Conservation (phyloP, 1,284 basidiomycete genomes). For the Macrocystidia cucumis region DNA sequence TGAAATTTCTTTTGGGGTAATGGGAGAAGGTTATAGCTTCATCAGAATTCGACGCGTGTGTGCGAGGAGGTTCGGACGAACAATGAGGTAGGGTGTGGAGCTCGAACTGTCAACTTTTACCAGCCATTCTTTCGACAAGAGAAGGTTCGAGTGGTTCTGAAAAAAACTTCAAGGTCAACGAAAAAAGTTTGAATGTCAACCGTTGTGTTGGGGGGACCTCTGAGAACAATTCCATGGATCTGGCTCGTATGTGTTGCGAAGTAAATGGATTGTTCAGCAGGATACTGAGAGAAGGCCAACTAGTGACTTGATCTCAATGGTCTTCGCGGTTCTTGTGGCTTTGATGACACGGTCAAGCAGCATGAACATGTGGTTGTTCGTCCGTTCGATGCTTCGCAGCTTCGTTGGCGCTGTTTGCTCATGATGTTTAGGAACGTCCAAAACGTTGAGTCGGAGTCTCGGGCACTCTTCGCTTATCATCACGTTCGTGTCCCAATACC, state of each 20-base stretch:
- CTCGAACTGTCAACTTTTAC: constrained; percentile 50
- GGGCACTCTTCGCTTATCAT: neutral
- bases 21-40: too few species aligned
- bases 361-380: neutral
- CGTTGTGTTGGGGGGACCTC: constrained; percentile 32
- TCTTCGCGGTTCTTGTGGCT: neutral
- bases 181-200: constrained; percentile 3
- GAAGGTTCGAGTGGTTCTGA: constrained; percentile 47
- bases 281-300: neutral
- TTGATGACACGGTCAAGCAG: neutral
- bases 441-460: neutral
- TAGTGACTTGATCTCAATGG: neutral
- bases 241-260: neutral
- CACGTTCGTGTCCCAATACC: neutral
- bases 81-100: constrained; percentile 63
- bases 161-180: constrained; percentile 6
- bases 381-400: neutral
- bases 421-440: too few species aligned
- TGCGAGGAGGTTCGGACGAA: too few species aligned
- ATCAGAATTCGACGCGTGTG: too few species aligned
- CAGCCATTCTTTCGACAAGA: constrained; percentile 66
- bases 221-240: constrained; percentile 45
- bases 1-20: too few species aligned
- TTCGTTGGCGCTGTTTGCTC: too few species aligned
- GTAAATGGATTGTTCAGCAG: constrained; percentile 1